phyloP scores from a whole-genome alignment of 805 yeast genomes.

The Candida multigemmis region DNA sequence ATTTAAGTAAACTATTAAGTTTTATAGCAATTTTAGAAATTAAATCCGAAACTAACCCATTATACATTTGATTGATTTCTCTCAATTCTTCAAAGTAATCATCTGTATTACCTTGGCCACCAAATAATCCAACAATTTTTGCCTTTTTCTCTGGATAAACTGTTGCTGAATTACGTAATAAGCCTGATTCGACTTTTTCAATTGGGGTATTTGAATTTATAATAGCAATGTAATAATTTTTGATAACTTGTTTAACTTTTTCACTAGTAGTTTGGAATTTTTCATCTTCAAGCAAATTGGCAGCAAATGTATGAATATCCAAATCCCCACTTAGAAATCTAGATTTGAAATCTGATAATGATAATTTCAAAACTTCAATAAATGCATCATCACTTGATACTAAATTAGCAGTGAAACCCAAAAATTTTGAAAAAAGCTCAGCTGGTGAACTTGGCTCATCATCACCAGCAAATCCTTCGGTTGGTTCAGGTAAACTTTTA shows the following conservation, averaged over 20 bases:
- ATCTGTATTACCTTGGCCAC: conserved; percentile 98
- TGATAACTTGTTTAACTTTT: conserved; percentile 68
- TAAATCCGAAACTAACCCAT: conserved; percentile 62
- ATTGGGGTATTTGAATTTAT: conserved; percentile 17
- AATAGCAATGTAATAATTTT: conserved; percentile 55
- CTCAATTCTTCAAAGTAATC: conserved; percentile 96
- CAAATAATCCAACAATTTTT: conserved; percentile 75
- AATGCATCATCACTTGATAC: conserved; percentile 44
- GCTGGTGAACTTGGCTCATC: conserved; percentile 83
- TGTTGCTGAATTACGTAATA: conserved; percentile 54
- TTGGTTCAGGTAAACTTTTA: conserved; percentile 66
- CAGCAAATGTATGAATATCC: conserved; percentile 88
- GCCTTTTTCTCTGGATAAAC: too few relatives aligned
- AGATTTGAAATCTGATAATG: conserved; percentile 77
- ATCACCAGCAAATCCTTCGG: conserved; percentile 80
- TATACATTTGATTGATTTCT: conserved; percentile 70
- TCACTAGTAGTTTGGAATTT: conserved; percentile 54
- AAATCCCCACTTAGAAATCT: conserved; percentile 44
- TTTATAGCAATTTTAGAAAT: conserved; percentile 60
- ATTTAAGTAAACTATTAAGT: conserved; percentile 58
- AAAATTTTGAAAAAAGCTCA: conserved; percentile 75
- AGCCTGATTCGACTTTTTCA: conserved; percentile 24
- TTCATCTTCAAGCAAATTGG: conserved; percentile 46
- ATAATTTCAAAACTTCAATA: conserved; percentile 59
- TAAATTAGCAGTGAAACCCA: conserved; percentile 53